These are phyloP conservation scores for Russula griseocarnosa DNA, from an alignment of 768 basidiomycete genomes.

Conservation along the genomic window DNA sequence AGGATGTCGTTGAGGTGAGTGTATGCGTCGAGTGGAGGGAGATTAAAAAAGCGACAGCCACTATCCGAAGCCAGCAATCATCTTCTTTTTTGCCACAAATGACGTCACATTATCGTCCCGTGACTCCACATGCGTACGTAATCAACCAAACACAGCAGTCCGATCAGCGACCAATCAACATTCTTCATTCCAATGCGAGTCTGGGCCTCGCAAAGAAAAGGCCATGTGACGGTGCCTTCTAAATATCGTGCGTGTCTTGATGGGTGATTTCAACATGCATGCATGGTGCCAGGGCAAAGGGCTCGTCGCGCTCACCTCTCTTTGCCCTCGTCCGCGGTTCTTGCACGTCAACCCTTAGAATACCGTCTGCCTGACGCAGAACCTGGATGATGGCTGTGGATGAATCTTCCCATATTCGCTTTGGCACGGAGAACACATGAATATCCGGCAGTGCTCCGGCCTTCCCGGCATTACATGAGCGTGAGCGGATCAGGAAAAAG, in stretches of 20 bases:
- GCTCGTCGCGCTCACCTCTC: constrained; percentile 16
- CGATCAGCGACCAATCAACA: too few relatives aligned
- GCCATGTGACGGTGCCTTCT: constrained; percentile 1
- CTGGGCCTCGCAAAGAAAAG: neutral
- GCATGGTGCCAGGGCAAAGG: neutral
- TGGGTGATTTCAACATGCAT: constrained; percentile 7
- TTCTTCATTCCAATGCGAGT: neutral
- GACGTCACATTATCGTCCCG: constrained; percentile 14
- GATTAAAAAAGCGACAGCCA: neutral
- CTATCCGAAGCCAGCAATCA: too few relatives aligned
- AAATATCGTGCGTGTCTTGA: constrained; percentile 17
- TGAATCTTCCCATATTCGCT: constrained; percentile 17
- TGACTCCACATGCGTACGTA: constrained; percentile 1
- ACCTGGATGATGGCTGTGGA: constrained; percentile 13
- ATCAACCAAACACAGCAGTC: neutral
- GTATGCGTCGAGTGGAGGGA: neutral
- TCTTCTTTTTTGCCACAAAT: neutral
- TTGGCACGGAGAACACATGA: constrained; percentile 24
- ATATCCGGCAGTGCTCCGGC: constrained; percentile 24
- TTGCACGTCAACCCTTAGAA: constrained; percentile 27
- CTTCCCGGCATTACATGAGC: constrained; percentile 11
- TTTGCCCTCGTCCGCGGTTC: constrained; percentile 23
- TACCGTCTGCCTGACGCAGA: constrained; percentile 21
- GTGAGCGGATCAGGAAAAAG: constrained; percentile 10
- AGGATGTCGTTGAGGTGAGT: neutral